These are phyloP conservation scores for Lachnellula hyalina DNA, from an alignment of 2,329 filamentous ascomycete species.

Conservation along the genomic window DNA sequence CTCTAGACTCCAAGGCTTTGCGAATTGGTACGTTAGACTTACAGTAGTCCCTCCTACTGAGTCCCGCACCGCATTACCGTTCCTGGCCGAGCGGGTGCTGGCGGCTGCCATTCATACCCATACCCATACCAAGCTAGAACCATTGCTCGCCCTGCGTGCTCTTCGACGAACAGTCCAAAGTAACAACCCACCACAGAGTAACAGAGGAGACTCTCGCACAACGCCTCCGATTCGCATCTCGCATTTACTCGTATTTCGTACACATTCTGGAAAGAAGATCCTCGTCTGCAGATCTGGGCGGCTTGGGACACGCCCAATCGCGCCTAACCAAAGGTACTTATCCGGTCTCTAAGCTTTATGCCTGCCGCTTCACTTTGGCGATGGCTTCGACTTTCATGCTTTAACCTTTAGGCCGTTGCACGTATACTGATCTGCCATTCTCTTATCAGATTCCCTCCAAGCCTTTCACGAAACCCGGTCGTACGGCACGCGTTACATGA, in stretches of 20 bases:
- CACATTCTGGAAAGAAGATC: conserved; percentile 8
- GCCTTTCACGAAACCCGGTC: conserved; percentile 11
- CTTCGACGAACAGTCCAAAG: not conserved
- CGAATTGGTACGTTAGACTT: not conserved
- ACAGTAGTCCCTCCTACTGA: not conserved
- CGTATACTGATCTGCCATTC: conserved; percentile 16
- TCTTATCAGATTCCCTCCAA: conserved; percentile 1
- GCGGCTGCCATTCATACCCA: not conserved
- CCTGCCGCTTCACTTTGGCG: not conserved
- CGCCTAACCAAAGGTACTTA: conserved; percentile 3
- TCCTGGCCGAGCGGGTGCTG: not conserved
- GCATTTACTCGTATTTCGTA: conserved; percentile 8
- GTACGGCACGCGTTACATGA: conserved; percentile 20
- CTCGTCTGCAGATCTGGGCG: conserved; percentile 2
- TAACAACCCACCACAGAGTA: conserved; percentile 1
- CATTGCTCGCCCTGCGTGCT: not conserved
- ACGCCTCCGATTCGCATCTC: not conserved
- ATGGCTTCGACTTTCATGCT: conserved; percentile 5
- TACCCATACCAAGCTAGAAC: not conserved
- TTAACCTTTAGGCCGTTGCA: not conserved
- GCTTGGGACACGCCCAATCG: not conserved
- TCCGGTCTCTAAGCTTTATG: conserved; percentile 1
- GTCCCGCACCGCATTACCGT: not conserved
- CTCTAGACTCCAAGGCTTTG: not conserved
- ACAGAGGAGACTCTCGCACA: not conserved